A percentile compares a stretch with the other conserved stretches of the same genome.
phyloP scores from a whole-genome alignment of 1,284 basidiomycete genomes.

The Ganoderma resinaceum region DNA sequence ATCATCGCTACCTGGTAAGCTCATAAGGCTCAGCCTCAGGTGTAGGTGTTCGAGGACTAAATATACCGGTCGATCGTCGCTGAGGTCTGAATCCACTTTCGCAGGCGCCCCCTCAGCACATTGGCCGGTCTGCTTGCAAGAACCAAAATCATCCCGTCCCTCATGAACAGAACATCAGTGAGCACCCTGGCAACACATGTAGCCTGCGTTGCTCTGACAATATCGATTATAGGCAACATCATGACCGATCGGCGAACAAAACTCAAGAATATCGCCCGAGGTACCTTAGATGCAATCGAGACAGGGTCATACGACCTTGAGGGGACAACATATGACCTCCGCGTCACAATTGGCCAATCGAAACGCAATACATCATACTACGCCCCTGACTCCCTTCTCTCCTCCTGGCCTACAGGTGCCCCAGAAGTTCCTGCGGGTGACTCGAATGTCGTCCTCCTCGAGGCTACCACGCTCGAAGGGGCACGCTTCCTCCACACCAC shows the following conservation, averaged over 20 bases:
- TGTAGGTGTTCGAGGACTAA: no score
- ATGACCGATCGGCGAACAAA: constrained; percentile 28
- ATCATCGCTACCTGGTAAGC: neutral
- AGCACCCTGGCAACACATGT: neutral
- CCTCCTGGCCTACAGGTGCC: constrained; percentile 44
- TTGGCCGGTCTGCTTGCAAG: no score
- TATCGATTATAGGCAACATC: neutral
- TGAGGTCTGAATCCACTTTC: neutral
- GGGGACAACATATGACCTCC: constrained; percentile 40
- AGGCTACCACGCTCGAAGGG: constrained; percentile 63
- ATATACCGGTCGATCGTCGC: neutral
- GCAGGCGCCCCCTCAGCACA: no score
- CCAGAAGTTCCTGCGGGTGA: constrained; percentile 23
- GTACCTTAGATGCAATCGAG: constrained; percentile 42
- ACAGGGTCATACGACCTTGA: constrained; percentile 37
- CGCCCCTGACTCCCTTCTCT: constrained; percentile 45
- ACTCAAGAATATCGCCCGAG: constrained; percentile 39
- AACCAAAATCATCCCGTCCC: neutral
- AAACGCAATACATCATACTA: constrained; percentile 51
- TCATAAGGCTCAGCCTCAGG: neutral
- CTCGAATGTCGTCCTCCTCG: constrained; percentile 49
- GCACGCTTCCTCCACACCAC: constrained; percentile 40
- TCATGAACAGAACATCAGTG: neutral
- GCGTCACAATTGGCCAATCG: constrained; percentile 40
- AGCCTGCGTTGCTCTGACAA: neutral